These are phyloP conservation scores for Tremellales sp. DNA, from an alignment of 1,284 basidiomycete genomes.

Conservation along the genomic window DNA sequence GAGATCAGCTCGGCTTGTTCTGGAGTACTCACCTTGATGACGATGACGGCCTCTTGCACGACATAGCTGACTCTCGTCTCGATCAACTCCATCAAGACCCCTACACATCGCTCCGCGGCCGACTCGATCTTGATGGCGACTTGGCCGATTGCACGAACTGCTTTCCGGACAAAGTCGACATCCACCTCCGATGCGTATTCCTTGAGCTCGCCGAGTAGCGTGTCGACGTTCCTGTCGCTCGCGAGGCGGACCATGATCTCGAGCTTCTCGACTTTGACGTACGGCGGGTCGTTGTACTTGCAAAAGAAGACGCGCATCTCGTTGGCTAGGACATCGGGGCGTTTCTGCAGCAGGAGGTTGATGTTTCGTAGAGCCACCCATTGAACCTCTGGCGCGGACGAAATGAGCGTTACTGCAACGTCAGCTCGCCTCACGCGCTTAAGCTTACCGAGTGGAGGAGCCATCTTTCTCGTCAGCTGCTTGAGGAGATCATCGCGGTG, in stretches of 20 bases:
- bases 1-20: not conserved
- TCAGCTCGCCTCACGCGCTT: not conserved
- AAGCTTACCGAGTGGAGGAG: slow-evolving; percentile 69
- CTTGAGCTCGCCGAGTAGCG: slow-evolving; percentile 88
- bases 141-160: slow-evolving; percentile 92
- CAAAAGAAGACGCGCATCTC: slow-evolving; percentile 99
- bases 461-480: slow-evolving; percentile 92
- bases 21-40: slow-evolving; percentile 63
- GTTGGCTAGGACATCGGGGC: slow-evolving; percentile 87
- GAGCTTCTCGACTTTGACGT: slow-evolving; percentile 96
- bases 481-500: slow-evolving; percentile 79
- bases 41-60: slow-evolving; percentile 94
- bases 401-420: slow-evolving; percentile 75
- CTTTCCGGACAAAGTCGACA: slow-evolving; percentile 95
- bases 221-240: slow-evolving; percentile 80
- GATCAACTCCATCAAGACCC: slow-evolving; percentile 78
- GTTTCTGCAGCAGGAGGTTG: slow-evolving; percentile 89
- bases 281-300: slow-evolving; percentile 99
- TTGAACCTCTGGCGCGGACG: slow-evolving; percentile 96
- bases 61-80: slow-evolving; percentile 95
- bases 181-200: slow-evolving; percentile 99
- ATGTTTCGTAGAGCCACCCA: slow-evolving; percentile 97
- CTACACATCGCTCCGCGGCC: slow-evolving; percentile 85
- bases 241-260: slow-evolving; percentile 98
- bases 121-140: slow-evolving; percentile 93